These are phyloP conservation scores for Mycena crocata DNA, from an alignment of 768 basidiomycete genomes.

Conservation along the genomic window DNA sequence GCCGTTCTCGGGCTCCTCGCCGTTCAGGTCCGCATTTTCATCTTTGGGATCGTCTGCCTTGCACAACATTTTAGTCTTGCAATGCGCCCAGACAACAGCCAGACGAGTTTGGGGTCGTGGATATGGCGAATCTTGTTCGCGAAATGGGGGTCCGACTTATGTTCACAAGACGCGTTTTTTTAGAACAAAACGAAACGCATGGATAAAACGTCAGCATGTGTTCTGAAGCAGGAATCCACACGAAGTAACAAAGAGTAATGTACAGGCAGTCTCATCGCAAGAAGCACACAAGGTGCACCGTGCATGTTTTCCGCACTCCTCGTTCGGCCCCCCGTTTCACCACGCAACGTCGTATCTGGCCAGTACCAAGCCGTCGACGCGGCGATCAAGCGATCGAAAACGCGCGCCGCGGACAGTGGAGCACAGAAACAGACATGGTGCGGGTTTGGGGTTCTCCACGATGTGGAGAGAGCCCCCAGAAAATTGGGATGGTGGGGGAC, in stretches of 20 bases:
- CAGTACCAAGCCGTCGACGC: conserved; percentile 77
- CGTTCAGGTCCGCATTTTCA: conserved; percentile 77
- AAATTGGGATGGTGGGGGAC: conserved; percentile 95
- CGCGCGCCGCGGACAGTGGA: conserved; percentile 84
- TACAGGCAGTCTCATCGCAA: conserved; percentile 61
- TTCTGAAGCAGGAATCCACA: conserved; percentile 47
- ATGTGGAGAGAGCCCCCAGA: conserved; percentile 98
- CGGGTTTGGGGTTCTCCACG: conserved; percentile 96
- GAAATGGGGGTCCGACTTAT: conserved; percentile 87
- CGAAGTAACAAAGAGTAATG: conserved; percentile 70
- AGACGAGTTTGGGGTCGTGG: conserved; percentile 87
- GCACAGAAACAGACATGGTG: conserved; percentile 82
- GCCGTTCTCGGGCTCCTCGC: conserved; percentile 84
- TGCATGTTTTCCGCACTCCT: conserved; percentile 83
- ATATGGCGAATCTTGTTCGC: conserved; percentile 89
- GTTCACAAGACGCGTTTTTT: conserved; percentile 41
- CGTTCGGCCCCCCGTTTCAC: conserved; percentile 99
- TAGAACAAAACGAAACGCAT: conserved; percentile 58
- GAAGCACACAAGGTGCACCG: conserved; percentile 46
- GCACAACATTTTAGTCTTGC: conserved; percentile 91
- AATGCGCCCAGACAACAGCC: conserved; percentile 86
- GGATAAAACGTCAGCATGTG: conserved; percentile 74
- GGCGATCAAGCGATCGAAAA: conserved; percentile 97
- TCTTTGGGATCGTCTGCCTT: conserved; percentile 91
- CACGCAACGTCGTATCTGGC: conserved; percentile 90